Evolutionary conservation across 1,139 yeast genomes (phyloP).

Genomic region (Yamadazyma conglobata): DNA sequence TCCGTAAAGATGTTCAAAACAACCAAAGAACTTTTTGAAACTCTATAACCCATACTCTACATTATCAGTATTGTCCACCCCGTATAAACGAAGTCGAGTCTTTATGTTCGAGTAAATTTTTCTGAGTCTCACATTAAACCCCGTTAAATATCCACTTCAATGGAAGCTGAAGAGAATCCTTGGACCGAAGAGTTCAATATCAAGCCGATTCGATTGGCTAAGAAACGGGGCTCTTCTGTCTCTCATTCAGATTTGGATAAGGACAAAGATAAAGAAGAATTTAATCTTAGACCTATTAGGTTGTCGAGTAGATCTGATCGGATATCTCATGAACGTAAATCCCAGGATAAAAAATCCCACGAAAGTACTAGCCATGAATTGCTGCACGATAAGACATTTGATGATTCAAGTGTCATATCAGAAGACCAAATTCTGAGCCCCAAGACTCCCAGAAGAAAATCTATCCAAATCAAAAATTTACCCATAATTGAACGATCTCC

Average conservation of each 20-base stretch:
- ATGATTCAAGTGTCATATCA: conserved; percentile 8
- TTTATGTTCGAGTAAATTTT: background rate
- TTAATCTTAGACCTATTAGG: conserved; percentile 17
- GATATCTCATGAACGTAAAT: conserved; percentile 2
- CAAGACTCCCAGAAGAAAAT: conserved; percentile 17
- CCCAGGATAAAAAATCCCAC: conserved; percentile 1
- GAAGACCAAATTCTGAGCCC: conserved; percentile 8
- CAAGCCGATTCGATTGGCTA: conserved; percentile 33
- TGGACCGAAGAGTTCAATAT: conserved; percentile 17
- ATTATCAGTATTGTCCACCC: too few species aligned
- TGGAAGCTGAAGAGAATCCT: conserved; percentile 13
- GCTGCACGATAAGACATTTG: conserved; percentile 18
- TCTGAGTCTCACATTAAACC: background rate
- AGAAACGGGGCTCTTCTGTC: conserved; percentile 26
- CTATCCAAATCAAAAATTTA: conserved; percentile 37
- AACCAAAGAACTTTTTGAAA: too few species aligned
- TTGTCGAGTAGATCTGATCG: conserved; percentile 6
- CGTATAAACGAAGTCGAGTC: too few species aligned
- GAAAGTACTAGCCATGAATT: background rate
- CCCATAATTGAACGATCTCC: conserved; percentile 26
- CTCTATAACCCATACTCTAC: too few species aligned
- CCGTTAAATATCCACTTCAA: background rate
- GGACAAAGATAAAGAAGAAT: conserved; percentile 9
- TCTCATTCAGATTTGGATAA: conserved; percentile 8
- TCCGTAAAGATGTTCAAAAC: too few species aligned